Percentiles rank a stretch among this genome's conserved stretches.
Evolutionary conservation across 2,329 filamentous ascomycete genomes (phyloP).

Genomic region (Camillea tinctor): DNA sequence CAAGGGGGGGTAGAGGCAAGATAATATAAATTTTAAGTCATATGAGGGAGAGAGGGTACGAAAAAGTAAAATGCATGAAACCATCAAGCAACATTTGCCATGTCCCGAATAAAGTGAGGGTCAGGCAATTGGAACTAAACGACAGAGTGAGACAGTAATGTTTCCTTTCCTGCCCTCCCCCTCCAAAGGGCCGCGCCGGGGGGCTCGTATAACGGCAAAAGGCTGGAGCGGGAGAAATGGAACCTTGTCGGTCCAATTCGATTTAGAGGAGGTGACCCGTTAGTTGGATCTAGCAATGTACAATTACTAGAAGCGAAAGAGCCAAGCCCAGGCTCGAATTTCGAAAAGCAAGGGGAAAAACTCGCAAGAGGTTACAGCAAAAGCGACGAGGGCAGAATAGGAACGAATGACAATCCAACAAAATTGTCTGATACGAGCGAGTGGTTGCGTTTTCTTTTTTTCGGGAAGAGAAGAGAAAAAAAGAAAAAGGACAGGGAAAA

Average conservation of each 20-base stretch:
- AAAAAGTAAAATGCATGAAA: constrained; percentile 18
- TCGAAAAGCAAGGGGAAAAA: constrained; percentile 17
- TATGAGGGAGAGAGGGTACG: constrained; percentile 18
- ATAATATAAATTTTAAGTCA: constrained; percentile 26
- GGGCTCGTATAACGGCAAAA: constrained; percentile 33
- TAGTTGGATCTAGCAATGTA: constrained; percentile 32
- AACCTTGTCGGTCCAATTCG: constrained; percentile 32
- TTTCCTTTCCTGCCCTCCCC: constrained; percentile 6
- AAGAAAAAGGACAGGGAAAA: neutral
- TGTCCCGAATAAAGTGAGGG: constrained; percentile 22
- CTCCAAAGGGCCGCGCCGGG: constrained; percentile 25
- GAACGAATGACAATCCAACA: constrained; percentile 25
- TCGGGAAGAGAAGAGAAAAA: neutral
- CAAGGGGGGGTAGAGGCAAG: constrained; percentile 14
- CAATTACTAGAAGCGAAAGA: constrained; percentile 21
- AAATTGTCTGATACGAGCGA: constrained; percentile 22
- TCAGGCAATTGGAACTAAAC: constrained; percentile 17
- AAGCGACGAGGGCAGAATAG: constrained; percentile 27
- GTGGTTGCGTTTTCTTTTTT: constrained; percentile 23
- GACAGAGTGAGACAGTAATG: constrained; percentile 12
- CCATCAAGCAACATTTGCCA: constrained; percentile 29
- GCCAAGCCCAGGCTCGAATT: constrained; percentile 22
- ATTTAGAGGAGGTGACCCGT: constrained; percentile 24
- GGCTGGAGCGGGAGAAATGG: constrained; percentile 33
- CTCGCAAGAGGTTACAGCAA: constrained; percentile 29